Percentiles rank a stretch among this genome's conserved stretches.
Evolutionary conservation across 306 rosid species (phyloP).

Genomic region (Clitoria ternatea): DNA sequence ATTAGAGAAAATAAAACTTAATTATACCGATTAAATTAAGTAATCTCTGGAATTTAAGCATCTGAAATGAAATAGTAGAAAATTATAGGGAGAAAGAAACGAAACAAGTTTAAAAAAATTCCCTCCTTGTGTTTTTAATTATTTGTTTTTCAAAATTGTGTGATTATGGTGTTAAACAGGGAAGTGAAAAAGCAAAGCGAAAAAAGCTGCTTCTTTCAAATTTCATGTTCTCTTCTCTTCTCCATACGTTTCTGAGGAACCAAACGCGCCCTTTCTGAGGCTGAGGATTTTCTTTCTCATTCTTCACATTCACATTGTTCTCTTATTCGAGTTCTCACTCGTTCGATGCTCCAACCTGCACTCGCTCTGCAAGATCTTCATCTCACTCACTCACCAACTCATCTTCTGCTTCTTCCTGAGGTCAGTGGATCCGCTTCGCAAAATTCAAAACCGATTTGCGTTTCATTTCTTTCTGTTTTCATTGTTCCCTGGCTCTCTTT

Average conservation of each 20-base stretch:
- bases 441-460: neutral
- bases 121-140: neutral
- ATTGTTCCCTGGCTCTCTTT: neutral
- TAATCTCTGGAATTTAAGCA: too few relatives aligned
- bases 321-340: constrained; percentile 25
- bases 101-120: neutral
- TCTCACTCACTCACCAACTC: neutral
- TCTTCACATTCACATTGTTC: neutral
- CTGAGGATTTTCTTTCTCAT: constrained; percentile 7
- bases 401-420: constrained; percentile 25
- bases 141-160: neutral
- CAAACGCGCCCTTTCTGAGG: constrained; percentile 38
- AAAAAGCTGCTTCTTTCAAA: constrained; percentile 50
- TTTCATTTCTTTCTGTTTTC: neutral
- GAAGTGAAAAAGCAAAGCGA: constrained; percentile 17
- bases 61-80: too few relatives aligned
- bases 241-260: constrained; percentile 44
- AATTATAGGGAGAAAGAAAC: neutral
- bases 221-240: constrained; percentile 12
- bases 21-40: too few relatives aligned
- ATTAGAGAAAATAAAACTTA: too few relatives aligned
- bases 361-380: constrained; percentile 37
- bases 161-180: constrained; percentile 11
- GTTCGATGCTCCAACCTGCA: neutral
- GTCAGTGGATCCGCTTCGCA: constrained; percentile 49